Conservation (phyloP, 2,329 filamentous ascomycete species). For the Zasmidium cellare region DNA sequence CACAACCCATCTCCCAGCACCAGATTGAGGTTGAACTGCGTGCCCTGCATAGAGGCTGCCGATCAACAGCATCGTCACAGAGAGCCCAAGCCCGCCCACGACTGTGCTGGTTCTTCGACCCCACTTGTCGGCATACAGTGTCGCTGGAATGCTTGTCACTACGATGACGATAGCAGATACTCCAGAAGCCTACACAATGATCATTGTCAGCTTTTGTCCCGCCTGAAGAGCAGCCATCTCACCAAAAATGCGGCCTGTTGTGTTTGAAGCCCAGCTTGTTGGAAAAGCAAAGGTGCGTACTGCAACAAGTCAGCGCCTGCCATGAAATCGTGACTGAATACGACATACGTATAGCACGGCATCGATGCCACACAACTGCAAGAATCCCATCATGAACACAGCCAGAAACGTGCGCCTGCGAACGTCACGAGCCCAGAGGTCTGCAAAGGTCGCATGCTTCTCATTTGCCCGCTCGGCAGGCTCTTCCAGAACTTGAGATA, state of each 20-base stretch:
- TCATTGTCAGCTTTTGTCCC: not conserved
- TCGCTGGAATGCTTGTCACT: not conserved
- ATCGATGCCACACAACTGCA: not conserved
- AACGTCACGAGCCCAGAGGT: not conserved
- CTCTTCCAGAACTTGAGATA: not conserved
- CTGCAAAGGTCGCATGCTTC: not conserved
- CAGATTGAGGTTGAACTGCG: constrained; percentile 39
- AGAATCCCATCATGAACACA: not conserved
- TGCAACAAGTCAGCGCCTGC: not conserved
- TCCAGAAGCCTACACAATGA: not conserved
- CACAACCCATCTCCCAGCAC: constrained; percentile 49
- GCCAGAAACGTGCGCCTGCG: not conserved
- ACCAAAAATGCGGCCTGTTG: not conserved
- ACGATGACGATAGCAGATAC: not conserved
- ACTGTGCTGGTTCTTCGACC: not conserved
- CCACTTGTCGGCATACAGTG: not conserved
- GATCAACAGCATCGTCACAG: constrained; percentile 40
- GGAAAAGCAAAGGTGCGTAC: not conserved
- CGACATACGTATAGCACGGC: not conserved
- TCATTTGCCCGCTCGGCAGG: not conserved
- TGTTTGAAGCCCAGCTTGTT: not conserved
- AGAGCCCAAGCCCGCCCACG: not conserved
- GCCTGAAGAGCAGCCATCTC: not conserved
- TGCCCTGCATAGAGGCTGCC: constrained; percentile 31
- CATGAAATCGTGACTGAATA: not conserved